phyloP scores from a whole-genome alignment of 352 stramenopile species.

The Phytopythium montanum region DNA sequence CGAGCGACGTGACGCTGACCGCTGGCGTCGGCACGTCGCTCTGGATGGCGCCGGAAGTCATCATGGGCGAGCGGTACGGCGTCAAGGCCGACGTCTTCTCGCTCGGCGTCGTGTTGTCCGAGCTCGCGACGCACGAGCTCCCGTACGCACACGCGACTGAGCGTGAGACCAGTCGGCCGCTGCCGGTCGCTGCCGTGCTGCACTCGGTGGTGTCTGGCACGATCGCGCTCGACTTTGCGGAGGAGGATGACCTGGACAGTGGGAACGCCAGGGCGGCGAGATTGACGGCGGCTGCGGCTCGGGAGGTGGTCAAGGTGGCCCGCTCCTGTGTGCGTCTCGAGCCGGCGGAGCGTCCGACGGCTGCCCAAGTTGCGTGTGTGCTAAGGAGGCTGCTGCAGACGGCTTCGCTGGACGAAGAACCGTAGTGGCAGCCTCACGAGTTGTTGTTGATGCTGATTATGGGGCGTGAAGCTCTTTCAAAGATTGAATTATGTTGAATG shows the following conservation, averaged over 20 bases:
- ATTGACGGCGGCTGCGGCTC: background rate
- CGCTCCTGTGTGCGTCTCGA: constrained; percentile 48
- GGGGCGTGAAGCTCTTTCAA: background rate
- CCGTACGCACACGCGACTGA: constrained; percentile 29
- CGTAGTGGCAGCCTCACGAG: background rate
- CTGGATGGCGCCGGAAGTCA: constrained; percentile 42
- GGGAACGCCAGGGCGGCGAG: background rate
- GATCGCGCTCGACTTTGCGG: constrained; percentile 38
- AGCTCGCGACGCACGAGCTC: constrained; percentile 29
- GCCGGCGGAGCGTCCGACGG: constrained; percentile 44
- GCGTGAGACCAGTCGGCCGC: constrained; percentile 14
- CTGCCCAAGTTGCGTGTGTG: constrained; percentile 46
- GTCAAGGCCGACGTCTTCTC: constrained; percentile 45
- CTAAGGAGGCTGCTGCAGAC: constrained; percentile 24
- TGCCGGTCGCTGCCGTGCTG: constrained; percentile 40
- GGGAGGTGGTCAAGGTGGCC: constrained; percentile 35
- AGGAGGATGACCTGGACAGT: constrained; percentile 16
- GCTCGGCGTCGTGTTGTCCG: constrained; percentile 32
- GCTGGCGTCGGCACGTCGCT: constrained; percentile 36
- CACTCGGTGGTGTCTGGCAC: constrained; percentile 42
- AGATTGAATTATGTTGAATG: no score
- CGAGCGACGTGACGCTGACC: constrained; percentile 38
- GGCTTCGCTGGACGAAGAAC: background rate
- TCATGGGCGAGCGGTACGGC: constrained; percentile 43
- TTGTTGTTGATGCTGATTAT: background rate